Conservation (phyloP, 495 filamentous ascomycete genomes). For the Xylaria scruposa region DNA sequence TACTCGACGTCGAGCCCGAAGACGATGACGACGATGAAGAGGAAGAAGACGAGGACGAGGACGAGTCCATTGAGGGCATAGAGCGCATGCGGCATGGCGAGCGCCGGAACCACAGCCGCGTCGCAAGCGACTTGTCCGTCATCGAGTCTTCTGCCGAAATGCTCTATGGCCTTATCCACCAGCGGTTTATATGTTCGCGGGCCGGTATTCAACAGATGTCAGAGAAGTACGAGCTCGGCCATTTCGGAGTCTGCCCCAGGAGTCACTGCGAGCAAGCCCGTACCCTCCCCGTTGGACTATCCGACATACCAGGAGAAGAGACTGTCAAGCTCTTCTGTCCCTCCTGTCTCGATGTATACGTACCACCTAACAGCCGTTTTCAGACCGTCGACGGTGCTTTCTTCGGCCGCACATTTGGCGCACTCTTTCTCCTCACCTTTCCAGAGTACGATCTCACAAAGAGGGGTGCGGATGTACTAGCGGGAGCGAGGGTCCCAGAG, state of each 20-base stretch:
- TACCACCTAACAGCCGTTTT: constrained; percentile 94
- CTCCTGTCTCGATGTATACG: constrained; percentile 95
- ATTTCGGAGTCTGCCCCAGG: constrained; percentile 92
- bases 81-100: constrained; percentile 63
- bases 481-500: constrained; percentile 45
- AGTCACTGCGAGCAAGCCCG: constrained; percentile 86
- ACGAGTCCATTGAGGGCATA: constrained; percentile 75
- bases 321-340: constrained; percentile 99
- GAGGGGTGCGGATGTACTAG: constrained; percentile 52
- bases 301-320: constrained; percentile 92
- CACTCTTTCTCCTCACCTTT: constrained; percentile 97
- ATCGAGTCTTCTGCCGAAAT: constrained; percentile 97
- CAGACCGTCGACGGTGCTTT: constrained; percentile 98
- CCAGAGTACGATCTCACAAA: constrained; percentile 85
- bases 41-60: constrained; percentile 78
- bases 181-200: constrained; percentile 97
- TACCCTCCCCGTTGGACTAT: constrained; percentile 90
- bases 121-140: constrained; percentile 88
- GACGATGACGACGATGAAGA: constrained; percentile 90
- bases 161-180: constrained; percentile 96
- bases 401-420: constrained; percentile 93
- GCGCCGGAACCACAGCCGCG: constrained; percentile 81
- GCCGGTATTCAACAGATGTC: constrained; percentile 98
- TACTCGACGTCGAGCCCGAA: constrained; percentile 95
- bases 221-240: constrained; percentile 95